Conservation (phyloP, 441 rosid species). For the Syzygium syzygioides region DNA sequence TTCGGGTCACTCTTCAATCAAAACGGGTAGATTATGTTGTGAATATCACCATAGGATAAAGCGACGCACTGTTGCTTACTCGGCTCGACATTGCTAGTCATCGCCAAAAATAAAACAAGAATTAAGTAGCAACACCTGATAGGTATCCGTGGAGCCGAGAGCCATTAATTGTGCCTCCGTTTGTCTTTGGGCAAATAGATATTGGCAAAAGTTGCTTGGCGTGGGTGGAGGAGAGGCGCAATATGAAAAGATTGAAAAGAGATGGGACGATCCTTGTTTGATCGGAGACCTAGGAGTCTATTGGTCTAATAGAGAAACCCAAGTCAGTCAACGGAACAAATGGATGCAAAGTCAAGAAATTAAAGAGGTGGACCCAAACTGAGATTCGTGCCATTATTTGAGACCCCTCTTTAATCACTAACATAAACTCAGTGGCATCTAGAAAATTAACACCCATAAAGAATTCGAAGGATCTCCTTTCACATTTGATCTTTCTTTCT, state of each 20-base stretch:
- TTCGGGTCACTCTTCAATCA: accelerated
- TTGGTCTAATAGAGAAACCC: background rate
- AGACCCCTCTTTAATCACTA: background rate
- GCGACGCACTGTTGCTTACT: accelerated
- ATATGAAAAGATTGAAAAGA: background rate
- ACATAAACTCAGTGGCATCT: background rate
- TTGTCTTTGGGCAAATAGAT: too few species aligned
- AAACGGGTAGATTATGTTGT: background rate
- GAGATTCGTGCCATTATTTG: background rate
- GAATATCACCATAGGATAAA: background rate
- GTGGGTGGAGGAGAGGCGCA: background rate
- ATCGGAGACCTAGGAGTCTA: background rate
- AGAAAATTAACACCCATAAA: background rate
- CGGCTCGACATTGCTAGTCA: background rate
- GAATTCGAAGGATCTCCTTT: background rate
- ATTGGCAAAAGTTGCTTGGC: too few species aligned
- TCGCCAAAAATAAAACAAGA: too few species aligned
- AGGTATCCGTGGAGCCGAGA: too few species aligned
- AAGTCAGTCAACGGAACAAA: background rate
- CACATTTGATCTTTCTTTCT: background rate
- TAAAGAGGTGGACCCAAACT: background rate
- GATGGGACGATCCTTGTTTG: background rate
- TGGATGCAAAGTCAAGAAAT: background rate
- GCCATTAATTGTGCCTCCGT: too few species aligned
- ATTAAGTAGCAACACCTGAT: too few species aligned